Evolutionary conservation across 1,284 basidiomycete genomes (phyloP).

Genomic region (Malassezia psittaci): DNA sequence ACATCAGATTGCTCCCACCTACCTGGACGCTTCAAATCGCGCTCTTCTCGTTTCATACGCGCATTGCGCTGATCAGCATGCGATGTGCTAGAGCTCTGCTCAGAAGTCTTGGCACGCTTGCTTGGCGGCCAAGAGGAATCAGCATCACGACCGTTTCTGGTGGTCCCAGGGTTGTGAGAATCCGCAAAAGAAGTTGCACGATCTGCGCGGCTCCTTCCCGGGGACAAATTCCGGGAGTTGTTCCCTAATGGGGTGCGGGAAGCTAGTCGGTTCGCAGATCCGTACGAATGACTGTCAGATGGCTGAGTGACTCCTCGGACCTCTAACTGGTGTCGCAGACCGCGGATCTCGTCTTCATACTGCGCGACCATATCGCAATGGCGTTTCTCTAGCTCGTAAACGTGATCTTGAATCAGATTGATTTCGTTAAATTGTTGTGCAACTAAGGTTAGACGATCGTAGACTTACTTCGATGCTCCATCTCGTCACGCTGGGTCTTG

Average conservation of each 20-base stretch:
- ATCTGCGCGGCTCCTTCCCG: background rate
- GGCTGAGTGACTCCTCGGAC: conserved; percentile 17
- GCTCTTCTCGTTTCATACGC: conserved; percentile 9
- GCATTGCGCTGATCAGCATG: background rate
- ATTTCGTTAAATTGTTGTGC: conserved; percentile 35
- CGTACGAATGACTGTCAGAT: background rate
- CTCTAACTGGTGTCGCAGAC: conserved; percentile 60
- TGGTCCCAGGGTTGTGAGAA: too few relatives aligned
- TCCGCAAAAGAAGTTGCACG: background rate
- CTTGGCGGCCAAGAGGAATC: conserved; percentile 5
- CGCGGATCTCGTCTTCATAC: conserved; percentile 64
- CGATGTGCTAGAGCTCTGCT: background rate
- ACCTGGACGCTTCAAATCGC: conserved; percentile 1
- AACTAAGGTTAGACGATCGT: conserved; percentile 15
- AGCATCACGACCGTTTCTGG: background rate
- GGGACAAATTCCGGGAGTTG: background rate
- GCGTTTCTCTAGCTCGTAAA: conserved; percentile 66
- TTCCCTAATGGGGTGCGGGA: background rate
- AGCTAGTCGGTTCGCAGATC: background rate
- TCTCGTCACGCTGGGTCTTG: conserved; percentile 74
- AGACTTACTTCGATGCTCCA: conserved; percentile 67
- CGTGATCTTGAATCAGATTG: conserved; percentile 51
- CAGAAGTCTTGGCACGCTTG: conserved; percentile 9
- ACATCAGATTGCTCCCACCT: background rate
- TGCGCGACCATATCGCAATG: conserved; percentile 62